Evolutionary conservation across 257 asterid species (phyloP).

Genomic region (Nicotiana tabacum): DNA sequence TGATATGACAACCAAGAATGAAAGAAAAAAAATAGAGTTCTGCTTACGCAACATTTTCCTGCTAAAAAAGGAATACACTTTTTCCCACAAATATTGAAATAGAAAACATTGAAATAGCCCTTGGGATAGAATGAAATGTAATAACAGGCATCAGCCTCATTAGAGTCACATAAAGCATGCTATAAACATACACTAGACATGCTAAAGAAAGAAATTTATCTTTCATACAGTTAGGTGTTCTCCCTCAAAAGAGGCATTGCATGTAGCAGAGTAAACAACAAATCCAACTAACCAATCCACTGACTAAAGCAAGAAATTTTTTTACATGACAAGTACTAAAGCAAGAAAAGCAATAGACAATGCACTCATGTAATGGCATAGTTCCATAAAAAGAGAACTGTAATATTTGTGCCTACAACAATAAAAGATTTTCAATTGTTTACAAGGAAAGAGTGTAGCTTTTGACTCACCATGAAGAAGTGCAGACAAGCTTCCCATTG

Average conservation of each 20-base stretch:
- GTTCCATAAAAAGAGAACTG: not conserved
- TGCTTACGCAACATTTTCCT: not conserved
- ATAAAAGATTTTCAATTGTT: not conserved
- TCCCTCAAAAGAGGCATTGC: not conserved
- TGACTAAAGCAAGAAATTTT: not conserved
- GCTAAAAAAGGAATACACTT: not conserved
- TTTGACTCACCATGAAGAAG: conserved; percentile 35
- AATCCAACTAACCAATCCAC: not conserved
- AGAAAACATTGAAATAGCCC: not conserved
- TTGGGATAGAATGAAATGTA: not conserved
- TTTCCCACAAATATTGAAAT: no score
- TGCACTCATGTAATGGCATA: not conserved
- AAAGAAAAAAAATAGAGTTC: not conserved
- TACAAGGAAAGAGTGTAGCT: not conserved
- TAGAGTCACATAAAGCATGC: not conserved
- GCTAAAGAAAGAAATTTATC: not conserved
- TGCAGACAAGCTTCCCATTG: conserved; percentile 47
- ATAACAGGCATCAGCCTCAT: not conserved
- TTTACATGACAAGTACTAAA: not conserved
- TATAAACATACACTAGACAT: not conserved
- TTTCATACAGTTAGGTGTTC: not conserved
- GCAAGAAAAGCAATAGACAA: not conserved
- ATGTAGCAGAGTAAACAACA: not conserved
- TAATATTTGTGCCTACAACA: not conserved
- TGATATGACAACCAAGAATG: not conserved